Percentiles rank a stretch among this genome's conserved stretches.
These are phyloP conservation scores for Neonectria magnoliae DNA, from an alignment of 2,329 filamentous ascomycete species.

Conservation along the genomic window DNA sequence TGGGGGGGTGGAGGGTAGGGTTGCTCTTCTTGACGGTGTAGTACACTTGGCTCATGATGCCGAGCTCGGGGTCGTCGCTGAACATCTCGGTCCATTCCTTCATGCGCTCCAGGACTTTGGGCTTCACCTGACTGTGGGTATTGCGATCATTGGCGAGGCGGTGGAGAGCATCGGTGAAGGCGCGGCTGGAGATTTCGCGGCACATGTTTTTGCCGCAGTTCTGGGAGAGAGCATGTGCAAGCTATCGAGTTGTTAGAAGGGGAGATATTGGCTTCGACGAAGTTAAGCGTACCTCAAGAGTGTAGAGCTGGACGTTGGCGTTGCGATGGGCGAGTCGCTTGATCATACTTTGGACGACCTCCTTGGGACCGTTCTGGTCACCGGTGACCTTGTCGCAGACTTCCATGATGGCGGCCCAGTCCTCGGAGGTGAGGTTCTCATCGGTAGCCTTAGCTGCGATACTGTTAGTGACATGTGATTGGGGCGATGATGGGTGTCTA, in stretches of 20 bases:
- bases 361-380: conserved; percentile 73
- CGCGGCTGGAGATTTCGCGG: conserved; percentile 87
- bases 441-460: conserved; percentile 81
- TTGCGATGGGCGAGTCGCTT: conserved; percentile 92
- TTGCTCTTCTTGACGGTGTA: conserved; percentile 85
- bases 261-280: not conserved
- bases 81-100: conserved; percentile 98
- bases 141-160: conserved; percentile 93
- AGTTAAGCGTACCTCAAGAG: conserved; percentile 76
- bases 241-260: conserved; percentile 56
- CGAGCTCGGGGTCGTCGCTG: conserved; percentile 84
- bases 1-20: conserved; percentile 89
- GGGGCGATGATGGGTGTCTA: not conserved
- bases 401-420: conserved; percentile 73
- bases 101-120: conserved; percentile 97
- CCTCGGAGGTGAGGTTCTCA: conserved; percentile 92
- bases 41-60: conserved; percentile 97
- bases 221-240: conserved; percentile 90
- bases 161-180: conserved; percentile 92
- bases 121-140: conserved; percentile 95
- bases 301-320: conserved; percentile 95
- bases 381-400: conserved; percentile 68
- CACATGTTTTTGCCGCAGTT: conserved; percentile 91
- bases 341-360: conserved; percentile 89
- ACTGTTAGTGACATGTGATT: conserved; percentile 27